Percentiles rank a stretch among this genome's conserved stretches.
Conservation (phyloP, 2,329 filamentous ascomycete genomes). For the Scortechinia acanthostroma region DNA sequence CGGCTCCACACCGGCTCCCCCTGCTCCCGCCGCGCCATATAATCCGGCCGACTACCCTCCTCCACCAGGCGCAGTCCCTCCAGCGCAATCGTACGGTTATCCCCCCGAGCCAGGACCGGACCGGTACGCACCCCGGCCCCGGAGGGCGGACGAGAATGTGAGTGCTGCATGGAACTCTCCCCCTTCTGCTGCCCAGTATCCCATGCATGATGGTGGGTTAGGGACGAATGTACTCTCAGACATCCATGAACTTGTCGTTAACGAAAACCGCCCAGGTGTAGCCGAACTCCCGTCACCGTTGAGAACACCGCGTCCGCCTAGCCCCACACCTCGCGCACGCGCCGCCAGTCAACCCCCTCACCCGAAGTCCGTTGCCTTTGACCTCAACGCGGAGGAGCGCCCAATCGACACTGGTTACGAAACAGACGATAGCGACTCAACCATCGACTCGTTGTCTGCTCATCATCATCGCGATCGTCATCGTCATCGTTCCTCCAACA, state of each 20-base stretch:
- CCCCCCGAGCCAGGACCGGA: conserved; percentile 24
- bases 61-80: conserved; percentile 24
- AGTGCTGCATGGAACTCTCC: conserved; percentile 24
- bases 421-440: conserved; percentile 29
- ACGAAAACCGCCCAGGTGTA: too few relatives aligned
- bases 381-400: background rate
- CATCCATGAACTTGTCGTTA: too few relatives aligned
- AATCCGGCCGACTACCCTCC: conserved; percentile 29
- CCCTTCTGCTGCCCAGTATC: conserved; percentile 8
- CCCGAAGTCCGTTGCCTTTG: background rate
- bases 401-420: conserved; percentile 24
- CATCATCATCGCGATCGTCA: conserved; percentile 14
- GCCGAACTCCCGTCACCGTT: too few relatives aligned
- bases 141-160: conserved; percentile 37
- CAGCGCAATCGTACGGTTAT: conserved; percentile 21
- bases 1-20: conserved; percentile 13
- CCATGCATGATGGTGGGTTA: background rate
- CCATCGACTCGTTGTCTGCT: too few relatives aligned
- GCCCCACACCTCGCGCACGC: too few relatives aligned
- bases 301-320: too few relatives aligned
- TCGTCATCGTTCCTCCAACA: conserved; percentile 13
- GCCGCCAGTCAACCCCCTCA: background rate
- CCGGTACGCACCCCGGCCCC: conserved; percentile 24
- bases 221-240: too few relatives aligned
- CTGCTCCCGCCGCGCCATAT: conserved; percentile 15